These are phyloP conservation scores for Trypanosoma brucei DNA, from an alignment of 208 protist genomes.

Conservation along the genomic window DNA sequence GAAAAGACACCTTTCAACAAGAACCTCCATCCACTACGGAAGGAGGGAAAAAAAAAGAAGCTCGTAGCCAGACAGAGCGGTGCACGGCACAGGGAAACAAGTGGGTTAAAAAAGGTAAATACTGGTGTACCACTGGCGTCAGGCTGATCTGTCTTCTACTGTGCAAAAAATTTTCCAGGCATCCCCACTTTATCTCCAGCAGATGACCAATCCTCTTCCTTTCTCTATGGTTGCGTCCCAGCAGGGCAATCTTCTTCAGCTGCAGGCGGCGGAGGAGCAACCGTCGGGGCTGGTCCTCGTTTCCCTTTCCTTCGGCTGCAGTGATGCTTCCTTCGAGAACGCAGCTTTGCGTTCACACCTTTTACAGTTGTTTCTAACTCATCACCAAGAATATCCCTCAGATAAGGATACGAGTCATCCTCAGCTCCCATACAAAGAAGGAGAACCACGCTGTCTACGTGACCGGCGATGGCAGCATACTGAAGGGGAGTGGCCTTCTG, in stretches of 20 bases:
- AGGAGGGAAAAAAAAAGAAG: not conserved
- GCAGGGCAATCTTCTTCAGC: too few species aligned
- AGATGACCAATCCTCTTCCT: too few species aligned
- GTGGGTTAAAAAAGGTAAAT: not conserved
- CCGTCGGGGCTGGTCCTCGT: too few species aligned
- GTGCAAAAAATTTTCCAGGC: too few species aligned
- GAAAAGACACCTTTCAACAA: slow-evolving; percentile 21
- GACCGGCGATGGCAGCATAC: slow-evolving; percentile 69
- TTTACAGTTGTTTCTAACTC: slow-evolving; percentile 9
- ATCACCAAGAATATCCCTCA: slow-evolving; percentile 59
- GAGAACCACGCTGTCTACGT: slow-evolving; percentile 73
- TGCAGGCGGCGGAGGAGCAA: not conserved
- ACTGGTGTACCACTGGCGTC: too few species aligned
- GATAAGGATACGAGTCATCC: slow-evolving; percentile 34
- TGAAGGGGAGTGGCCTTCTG: slow-evolving; percentile 72
- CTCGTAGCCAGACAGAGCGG: not conserved
- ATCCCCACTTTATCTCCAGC: too few species aligned
- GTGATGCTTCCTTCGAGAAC: not conserved
- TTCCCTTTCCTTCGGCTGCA: not conserved
- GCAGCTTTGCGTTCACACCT: not conserved
- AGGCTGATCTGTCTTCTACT: too few species aligned
- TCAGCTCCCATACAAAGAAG: slow-evolving; percentile 55
- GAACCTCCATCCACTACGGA: slow-evolving; percentile 13
- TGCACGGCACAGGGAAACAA: not conserved
- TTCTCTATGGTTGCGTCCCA: too few species aligned